Base-by-base conservation (phyloP, 768 basidiomycete species). In the Lentinus brumalis region DNA sequence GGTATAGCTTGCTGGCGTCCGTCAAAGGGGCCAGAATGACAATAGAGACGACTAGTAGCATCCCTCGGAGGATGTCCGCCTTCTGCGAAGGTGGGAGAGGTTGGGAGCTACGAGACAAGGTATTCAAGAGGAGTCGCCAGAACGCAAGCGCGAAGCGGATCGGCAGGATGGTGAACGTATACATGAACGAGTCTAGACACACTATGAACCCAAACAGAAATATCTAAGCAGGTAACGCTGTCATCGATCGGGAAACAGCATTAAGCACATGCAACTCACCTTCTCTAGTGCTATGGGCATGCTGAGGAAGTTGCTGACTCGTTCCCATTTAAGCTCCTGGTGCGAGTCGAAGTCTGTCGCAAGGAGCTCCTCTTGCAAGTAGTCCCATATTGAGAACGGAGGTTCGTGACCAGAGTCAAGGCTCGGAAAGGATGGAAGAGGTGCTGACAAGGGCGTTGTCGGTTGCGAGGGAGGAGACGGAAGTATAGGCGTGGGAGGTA, bases 1-100 rank as follows among this genome's bases (percentile, higher is more conserved):
- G 97, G 68, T 99, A 99, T 66, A 99, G 96, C 78, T 96, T 95
- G 75, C 94, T 96, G 10, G 94, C 91, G 70, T 99, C 96, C 7
- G 96, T 95, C 42, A 95, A 81, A 2, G 91, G 88, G 38, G 87
- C 81, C 5, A 98, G 79, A 21, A 96, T 81, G 16, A 86, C 65
- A 50, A 95, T 82, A 0, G 95, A 91, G 30, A 88, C 71, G 1
- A 88, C 71, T 21, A 99, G 81, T 3, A 99, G 79, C 9, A 93
- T 75, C 29, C 85, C 83, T 50, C 93, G 86, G n/a, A 97, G 76
- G 12, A 99, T 83, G 73, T 97, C 95, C 2, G 94, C 93, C 71
- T 98, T 96, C 69, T 96, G 94, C 2, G 94, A 87, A 35, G 92
- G 86, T 16, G 94, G 87, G 32, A 96, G 81, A 2, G 83, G 79